These are phyloP conservation scores for Sonneratia alba DNA, from an alignment of 345 rosid genomes.

Conservation along the genomic window DNA sequence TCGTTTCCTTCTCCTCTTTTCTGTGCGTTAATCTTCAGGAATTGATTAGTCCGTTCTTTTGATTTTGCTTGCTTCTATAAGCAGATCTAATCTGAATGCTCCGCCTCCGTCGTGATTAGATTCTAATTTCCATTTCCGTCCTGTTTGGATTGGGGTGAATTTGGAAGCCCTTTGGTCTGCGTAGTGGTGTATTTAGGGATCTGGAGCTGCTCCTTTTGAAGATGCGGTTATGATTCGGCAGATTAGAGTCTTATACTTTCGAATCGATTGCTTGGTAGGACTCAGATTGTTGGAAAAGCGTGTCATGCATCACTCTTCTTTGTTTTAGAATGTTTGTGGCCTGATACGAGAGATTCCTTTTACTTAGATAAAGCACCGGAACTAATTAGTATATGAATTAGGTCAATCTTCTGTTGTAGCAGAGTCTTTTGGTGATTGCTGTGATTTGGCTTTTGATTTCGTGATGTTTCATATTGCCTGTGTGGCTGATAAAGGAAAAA, in stretches of 20 bases:
- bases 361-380: not conserved
- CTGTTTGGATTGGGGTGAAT: not conserved
- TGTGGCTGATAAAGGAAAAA: not conserved
- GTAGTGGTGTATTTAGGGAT: not conserved
- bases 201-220: not conserved
- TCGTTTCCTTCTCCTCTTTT: not conserved
- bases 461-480: not conserved
- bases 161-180: not conserved
- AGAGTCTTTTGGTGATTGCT: not conserved
- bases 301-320: not conserved
- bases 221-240: not conserved
- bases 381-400: not conserved
- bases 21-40: not conserved
- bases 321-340: not conserved
- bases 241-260: not conserved
- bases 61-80: not conserved
- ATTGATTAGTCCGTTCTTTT: not conserved
- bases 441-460: constrained; percentile 1
- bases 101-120: not conserved
- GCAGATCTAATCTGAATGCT: constrained; percentile 2
- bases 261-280: not conserved
- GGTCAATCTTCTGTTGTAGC: not conserved
- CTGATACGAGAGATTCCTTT: not conserved
- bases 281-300: not conserved
- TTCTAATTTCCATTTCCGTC: not conserved